Evolutionary conservation across 345 rosid species (phyloP).

Genomic region (Gossypium rotundifolium): DNA sequence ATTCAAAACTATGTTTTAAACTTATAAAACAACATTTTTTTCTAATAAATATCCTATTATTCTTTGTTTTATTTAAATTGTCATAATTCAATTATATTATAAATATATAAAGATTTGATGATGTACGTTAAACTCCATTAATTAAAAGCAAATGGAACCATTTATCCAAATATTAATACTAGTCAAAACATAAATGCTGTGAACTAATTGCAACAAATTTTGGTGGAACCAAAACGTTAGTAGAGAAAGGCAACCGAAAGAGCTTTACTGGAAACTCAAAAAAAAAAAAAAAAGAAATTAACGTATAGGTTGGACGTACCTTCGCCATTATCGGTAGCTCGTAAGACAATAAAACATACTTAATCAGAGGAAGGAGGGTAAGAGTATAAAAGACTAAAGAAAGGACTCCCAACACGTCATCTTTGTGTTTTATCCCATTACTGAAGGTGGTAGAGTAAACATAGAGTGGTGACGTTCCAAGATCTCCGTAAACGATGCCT

Average conservation of each 20-base stretch:
- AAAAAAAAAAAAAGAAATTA: background rate
- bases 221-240: no score
- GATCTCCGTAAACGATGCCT: slow-evolving; percentile 54
- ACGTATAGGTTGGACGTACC: slow-evolving; percentile 11
- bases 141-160: no score
- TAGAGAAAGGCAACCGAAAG: background rate
- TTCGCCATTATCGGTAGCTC: slow-evolving; percentile 54
- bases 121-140: no score
- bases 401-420: slow-evolving; percentile 50
- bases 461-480: slow-evolving; percentile 59
- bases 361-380: slow-evolving; percentile 46
- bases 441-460: slow-evolving; percentile 34
- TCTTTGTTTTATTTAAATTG: no score
- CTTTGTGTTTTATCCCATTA: slow-evolving; percentile 30
- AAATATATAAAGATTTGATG: no score
- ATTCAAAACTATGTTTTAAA: no score
- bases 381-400: slow-evolving; percentile 50
- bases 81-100: no score
- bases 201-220: no score
- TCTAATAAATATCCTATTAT: no score
- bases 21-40: no score
- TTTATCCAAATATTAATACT: no score
- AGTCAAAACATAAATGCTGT: no score
- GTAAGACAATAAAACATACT: slow-evolving; percentile 49
- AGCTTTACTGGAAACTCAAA: background rate